Evolutionary conservation across 345 rosid genomes (phyloP), one percentile per base, ranked within the genome.

Genomic region (Gynandropsis gynandra): DNA sequence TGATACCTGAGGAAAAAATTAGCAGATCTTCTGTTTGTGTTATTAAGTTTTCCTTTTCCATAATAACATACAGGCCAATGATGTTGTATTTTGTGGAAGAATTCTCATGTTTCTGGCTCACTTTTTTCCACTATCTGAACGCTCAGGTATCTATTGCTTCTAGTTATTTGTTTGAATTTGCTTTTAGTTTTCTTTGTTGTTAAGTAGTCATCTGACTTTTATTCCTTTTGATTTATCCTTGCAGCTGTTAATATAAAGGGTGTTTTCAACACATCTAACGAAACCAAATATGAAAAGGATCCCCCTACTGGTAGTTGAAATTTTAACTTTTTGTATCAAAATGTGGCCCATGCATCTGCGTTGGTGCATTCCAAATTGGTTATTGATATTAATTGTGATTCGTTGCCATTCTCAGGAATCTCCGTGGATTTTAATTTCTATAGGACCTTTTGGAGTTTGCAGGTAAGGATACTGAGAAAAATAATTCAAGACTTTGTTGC

Each of bases 181-280:
- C n/a, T 34, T 37, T 36, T 53, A 36, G 34, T 41, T 43, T 41
- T 35, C 46, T 39, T 14, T n/a, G n/a, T 58, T 68, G 10, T 40
- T 49, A 40, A 47, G 29, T n/a, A 33, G 14, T 39, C 24, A 33
- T 27, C 47, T 54, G 49, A 58, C 27, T 24, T 58, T 33, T 13
- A 20, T 40, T 33, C 63, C 9, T 24, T 63, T 62, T 42, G 29
- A 42, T 43, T 55, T 60, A 58, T 69, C 29, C 33, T 74, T 64
- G 72, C 97, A 92, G 98, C 98, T 50, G 97, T 92, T 58, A 92
- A 92, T 67, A 87, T 92, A 36, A 92, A 92, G 73, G 97, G 97
- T 7, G 90, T 92, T 62, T 92, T 92, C 63, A 92, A 92, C 74
- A 81, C 88, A 72, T 92, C 98, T 44, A 92, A 92, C 72, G 95